A percentile compares a stretch with the other conserved stretches of the same genome.
phyloP scores from a whole-genome alignment of 257 asterid genomes.

The Scutellaria barbata region DNA sequence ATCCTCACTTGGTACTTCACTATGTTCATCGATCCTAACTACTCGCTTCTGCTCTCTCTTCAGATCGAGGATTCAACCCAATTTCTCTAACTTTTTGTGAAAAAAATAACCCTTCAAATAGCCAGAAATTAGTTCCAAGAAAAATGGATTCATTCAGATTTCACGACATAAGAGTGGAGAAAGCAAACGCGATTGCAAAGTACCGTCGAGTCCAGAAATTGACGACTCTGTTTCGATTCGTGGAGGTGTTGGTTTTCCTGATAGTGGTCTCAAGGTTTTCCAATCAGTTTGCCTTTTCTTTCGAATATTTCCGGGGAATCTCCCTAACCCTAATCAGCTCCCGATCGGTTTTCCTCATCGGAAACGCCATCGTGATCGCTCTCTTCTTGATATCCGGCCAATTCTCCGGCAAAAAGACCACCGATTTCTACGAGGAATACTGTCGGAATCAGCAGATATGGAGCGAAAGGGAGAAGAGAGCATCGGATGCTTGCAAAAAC shows the following conservation, averaged over 20 bases:
- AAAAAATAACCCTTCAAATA: not conserved
- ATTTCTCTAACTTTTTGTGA: slow-evolving; percentile 32
- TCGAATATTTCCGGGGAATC: slow-evolving; percentile 51
- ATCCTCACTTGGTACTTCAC: not conserved
- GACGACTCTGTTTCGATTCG: slow-evolving; percentile 42
- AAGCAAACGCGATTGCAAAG: slow-evolving; percentile 42
- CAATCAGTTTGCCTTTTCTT: slow-evolving; percentile 41
- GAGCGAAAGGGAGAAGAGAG: slow-evolving; percentile 21
- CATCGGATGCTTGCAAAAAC: not conserved
- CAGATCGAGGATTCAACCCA: slow-evolving; percentile 26
- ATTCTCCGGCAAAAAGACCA: slow-evolving; percentile 33
- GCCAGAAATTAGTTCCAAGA: not conserved
- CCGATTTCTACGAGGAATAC: slow-evolving; percentile 61
- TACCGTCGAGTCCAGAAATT: slow-evolving; percentile 35
- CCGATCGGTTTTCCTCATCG: slow-evolving; percentile 64
- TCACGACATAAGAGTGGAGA: slow-evolving; percentile 47
- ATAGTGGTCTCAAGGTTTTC: slow-evolving; percentile 46
- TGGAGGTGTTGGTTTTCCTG: slow-evolving; percentile 45
- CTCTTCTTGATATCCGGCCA: slow-evolving; percentile 61
- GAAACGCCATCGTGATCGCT: slow-evolving; percentile 64
- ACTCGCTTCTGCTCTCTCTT: slow-evolving; percentile 23
- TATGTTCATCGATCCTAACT: slow-evolving; percentile 24
- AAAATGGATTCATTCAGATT: slow-evolving; percentile 51
- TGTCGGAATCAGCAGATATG: slow-evolving; percentile 38
- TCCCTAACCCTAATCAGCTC: slow-evolving; percentile 52